Base-by-base conservation (phyloP, 2,329 filamentous ascomycete species). In the Aspergillus pseudoviridinutans region DNA sequence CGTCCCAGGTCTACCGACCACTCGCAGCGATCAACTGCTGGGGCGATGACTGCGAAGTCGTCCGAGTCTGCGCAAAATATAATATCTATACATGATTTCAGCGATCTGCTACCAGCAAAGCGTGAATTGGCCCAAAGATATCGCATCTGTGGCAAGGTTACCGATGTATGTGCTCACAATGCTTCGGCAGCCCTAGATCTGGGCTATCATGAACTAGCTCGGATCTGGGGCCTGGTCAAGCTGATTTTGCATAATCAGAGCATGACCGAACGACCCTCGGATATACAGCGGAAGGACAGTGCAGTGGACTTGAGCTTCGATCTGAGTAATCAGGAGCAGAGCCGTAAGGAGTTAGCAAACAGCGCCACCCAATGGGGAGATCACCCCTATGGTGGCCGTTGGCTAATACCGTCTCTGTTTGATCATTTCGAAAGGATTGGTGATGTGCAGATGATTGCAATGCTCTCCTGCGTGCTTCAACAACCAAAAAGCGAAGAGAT, bases 151-250 rank as follows among this genome's bases (percentile, higher is more conserved):
- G 92, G 92, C 3, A 86, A 92, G 59, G 88, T 89, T 0, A 84
- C 86, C n/a, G 84, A 88, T 41, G 86, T 96, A 3, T 97, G 93
- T 73, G 80, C 84, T 49, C 88, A 95, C 66, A 99, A 99, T 71
- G 90, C 92, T 8, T 76, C 77, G 1, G 86, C 95, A 49, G 92
- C 93, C 8, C 82, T 86, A 63, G 87, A 85, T 61, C 82, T 88
- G 64, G 90, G 88, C 4, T 83, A 85, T 61, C 72, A 80, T 14
- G 90, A 96, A 61, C 75, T 95, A 29, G 87, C 89, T 27, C 85
- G 91, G 64, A 84, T 96, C 6, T 99, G 94, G 94, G 85, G 84
- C 51, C 88, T 97, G 62, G 80, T 91, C 55, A 87, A 85, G 20
- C 79, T 97, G 57, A 80, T 97, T 5, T 78, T 97, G 49, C 86